Base-by-base conservation (phyloP, 768 basidiomycete species). In the Lactarius hengduanensis region DNA sequence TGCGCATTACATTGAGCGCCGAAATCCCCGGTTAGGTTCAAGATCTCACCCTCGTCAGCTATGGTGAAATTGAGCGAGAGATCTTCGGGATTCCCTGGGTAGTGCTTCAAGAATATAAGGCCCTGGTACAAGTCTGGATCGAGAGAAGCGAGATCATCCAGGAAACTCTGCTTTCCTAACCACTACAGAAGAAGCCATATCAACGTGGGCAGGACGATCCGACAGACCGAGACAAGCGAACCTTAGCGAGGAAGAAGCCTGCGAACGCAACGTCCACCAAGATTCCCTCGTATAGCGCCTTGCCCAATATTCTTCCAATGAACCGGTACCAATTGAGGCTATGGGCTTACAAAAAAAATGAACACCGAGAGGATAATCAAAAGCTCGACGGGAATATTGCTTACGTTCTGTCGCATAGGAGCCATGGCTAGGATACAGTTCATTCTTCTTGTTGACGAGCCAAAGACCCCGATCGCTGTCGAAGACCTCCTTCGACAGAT, bases 251-350 rank as follows among this genome's bases (percentile, higher is more conserved):
- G 82, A 98, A 98, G 81, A 98, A 99, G 2, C 88, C 86, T 3
- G 97, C 96, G 75, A 98, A 98, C 0, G 90, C 91, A 2, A 98
- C 94, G 69, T 98, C 94, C 18, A 96, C 88, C 8, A 99, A 80
- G 56, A 98, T 97, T 1, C 96, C 95, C 61, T 98, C 93, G 72
- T 99, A 98, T 74, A 99, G 81, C 0, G 96, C 97, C 75, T 98
- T 98, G 5, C 96, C 96, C 1, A 99, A 81, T 22, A 99, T 92
- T 1, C 93, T 82, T 0, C 97, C 97, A 66, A 98, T 90, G 76
- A 96, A 95, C 1, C 87, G 84, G 74, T 92, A 98, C 96, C 96
- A 98, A 53, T 84, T 86, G 57, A 98, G 79, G 73, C 88, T 95
- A 73, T 93, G 90, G 0, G 84, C 91, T 96, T 26, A 2, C 22